Conservation (phyloP, 1,139 yeast species). For the Blastobotrys apis region DNA sequence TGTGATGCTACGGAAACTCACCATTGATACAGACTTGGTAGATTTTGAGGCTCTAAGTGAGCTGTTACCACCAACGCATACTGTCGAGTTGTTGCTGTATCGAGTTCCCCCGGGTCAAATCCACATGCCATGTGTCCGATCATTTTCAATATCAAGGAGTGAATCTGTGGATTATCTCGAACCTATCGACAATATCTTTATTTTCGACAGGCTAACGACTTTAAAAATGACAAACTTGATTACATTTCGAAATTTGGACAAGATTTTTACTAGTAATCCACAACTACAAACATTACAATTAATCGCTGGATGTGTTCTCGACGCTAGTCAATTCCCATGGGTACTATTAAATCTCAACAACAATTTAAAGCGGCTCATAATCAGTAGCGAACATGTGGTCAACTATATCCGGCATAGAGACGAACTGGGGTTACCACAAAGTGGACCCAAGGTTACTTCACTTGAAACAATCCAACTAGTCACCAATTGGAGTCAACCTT, state of each 20-base stretch:
- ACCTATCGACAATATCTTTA: neutral
- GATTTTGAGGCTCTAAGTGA: neutral
- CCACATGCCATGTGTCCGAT: neutral
- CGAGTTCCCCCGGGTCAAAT: neutral
- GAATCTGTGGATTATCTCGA: neutral
- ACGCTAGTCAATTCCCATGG: neutral
- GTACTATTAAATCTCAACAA: neutral
- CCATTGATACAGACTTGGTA: neutral
- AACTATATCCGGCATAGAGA: neutral
- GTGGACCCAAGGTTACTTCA: neutral
- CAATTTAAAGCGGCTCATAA: neutral
- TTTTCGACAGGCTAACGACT: neutral
- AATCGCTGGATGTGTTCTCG: neutral
- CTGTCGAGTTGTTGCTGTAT: neutral
- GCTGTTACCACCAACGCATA: neutral
- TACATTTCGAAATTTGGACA: slow-evolving; percentile 1
- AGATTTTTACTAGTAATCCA: slow-evolving; percentile 2
- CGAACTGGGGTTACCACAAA: neutral
- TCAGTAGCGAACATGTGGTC: neutral
- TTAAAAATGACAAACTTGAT: slow-evolving; percentile 1
- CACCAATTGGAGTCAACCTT: slow-evolving; percentile 1
- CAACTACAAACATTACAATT: neutral
- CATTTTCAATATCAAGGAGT: neutral
- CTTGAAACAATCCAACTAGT: neutral
- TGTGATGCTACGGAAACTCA: neutral